Evolutionary conservation across 2,329 filamentous ascomycete genomes (phyloP).

Genomic region (Cytospora mali): DNA sequence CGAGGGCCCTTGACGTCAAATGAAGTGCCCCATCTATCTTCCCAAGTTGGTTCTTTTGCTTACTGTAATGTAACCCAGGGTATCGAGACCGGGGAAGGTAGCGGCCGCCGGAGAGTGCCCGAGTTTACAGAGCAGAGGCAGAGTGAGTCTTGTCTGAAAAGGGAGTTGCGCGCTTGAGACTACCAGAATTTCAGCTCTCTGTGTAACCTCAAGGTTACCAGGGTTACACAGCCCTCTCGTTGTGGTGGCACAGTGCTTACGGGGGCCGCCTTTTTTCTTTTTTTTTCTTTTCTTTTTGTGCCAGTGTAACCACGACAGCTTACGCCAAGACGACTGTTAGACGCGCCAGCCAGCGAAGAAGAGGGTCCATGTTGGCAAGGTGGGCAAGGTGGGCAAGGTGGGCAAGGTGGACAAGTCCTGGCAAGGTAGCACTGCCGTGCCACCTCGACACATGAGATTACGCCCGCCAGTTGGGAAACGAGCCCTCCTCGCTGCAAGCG

Average conservation of each 20-base stretch:
- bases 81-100: background rate
- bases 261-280: conserved; percentile 16
- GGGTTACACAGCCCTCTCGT: conserved; percentile 17
- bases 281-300: no score
- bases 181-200: background rate
- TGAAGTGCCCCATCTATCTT: background rate
- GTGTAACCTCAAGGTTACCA: background rate
- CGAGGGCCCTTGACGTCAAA: background rate
- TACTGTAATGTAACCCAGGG: background rate
- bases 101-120: conserved; percentile 17
- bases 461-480: background rate
- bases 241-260: conserved; percentile 23
- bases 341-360: conserved; percentile 11
- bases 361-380: background rate
- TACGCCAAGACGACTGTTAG: conserved; percentile 12
- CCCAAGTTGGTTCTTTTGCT: conserved; percentile 1
- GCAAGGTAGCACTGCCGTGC: conserved; percentile 16
- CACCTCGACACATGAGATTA: background rate
- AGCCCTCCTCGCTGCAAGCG: conserved; percentile 6
- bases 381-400: no score
- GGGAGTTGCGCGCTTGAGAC: conserved; percentile 15
- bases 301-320: conserved; percentile 16
- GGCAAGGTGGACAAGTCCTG: no score
- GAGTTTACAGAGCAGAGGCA: conserved; percentile 4
- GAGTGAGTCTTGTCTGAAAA: background rate